A percentile compares a stretch with the other conserved stretches of the same genome.
Evolutionary conservation across 257 asterid genomes (phyloP).

Genomic region (Fraxinus anomala): DNA sequence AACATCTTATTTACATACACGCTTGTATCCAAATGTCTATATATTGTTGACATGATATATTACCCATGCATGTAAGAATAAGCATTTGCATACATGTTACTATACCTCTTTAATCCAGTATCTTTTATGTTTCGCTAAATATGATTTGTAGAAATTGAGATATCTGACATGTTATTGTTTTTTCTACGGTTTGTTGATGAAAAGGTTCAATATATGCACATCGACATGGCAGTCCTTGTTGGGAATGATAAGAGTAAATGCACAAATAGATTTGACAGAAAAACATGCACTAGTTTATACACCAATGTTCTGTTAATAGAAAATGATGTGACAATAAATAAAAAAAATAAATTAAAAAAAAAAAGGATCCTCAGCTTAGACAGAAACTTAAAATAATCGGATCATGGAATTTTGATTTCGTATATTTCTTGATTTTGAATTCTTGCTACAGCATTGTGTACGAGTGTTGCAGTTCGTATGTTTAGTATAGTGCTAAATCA

Average conservation of each 20-base stretch:
- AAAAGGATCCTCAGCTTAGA: no score
- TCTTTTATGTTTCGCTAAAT: background rate
- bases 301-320: no score
- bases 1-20: background rate
- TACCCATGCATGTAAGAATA: background rate
- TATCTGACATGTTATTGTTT: background rate
- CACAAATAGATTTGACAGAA: conserved; percentile 71
- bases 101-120: background rate
- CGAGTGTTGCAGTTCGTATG: no score
- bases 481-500: no score
- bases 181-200: conserved; percentile 82
- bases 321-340: no score
- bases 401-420: no score
- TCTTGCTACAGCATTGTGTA: no score
- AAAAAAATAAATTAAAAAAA: no score
- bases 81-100: background rate
- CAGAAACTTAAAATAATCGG: no score
- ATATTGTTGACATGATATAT: background rate
- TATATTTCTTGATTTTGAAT: no score
- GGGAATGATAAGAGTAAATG: conserved; percentile 77
- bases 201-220: conserved; percentile 96
- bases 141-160: background rate
- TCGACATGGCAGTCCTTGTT: conserved; percentile 92
- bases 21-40: no score
- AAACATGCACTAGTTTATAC: no score